Base-by-base conservation (phyloP, 2,329 filamentous ascomycete genomes). In the Fusarium foetens region DNA sequence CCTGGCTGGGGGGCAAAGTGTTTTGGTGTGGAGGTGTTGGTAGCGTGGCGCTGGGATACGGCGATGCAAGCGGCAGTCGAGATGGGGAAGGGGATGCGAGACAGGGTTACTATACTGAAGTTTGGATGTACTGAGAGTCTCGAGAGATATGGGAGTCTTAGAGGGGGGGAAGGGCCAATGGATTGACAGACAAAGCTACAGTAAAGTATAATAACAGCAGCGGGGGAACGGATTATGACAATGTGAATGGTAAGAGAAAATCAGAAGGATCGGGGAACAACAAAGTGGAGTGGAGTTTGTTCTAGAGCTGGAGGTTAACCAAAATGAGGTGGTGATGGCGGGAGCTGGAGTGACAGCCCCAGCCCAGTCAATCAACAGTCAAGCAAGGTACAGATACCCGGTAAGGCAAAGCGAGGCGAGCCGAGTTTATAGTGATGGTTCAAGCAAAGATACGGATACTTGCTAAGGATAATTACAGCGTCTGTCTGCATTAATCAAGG, bases 21-120 rank as follows among this genome's bases (percentile, higher is more conserved):
- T 66, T 74, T 71, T 72, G 71, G 67, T 72, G 71, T 74, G 71
- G 71, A 73, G 71, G 71, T 73, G 63, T 72, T 72, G 71, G 68
- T 67, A 73, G 68, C 71, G 71, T 73, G 71, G 71, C 71, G 71
- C 71, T 73, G 71, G 58, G 71, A 73, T 73, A 61, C 68, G 71
- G 71, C 71, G 71, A 73, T 73, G 71, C 64, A 73, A 73, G 71
- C 71, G 71, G 71, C 63, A 73, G 36, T 73, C 70, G 58, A 73
- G 53, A 70, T 73, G 61, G 70, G 66, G 70, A 61, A 58, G 46
- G 41, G 66, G 66, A 63, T 43, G 49, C 36, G 35, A 42, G 54
- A 70, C 60, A 66, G 58, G 70, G 70, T 67, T 65, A 27, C 35
- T 63, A 35, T 63, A 27, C 52, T 55, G 59, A 51, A 51, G 29